phyloP scores from a whole-genome alignment of 1,284 basidiomycete species.

The Boletus sp. region DNA sequence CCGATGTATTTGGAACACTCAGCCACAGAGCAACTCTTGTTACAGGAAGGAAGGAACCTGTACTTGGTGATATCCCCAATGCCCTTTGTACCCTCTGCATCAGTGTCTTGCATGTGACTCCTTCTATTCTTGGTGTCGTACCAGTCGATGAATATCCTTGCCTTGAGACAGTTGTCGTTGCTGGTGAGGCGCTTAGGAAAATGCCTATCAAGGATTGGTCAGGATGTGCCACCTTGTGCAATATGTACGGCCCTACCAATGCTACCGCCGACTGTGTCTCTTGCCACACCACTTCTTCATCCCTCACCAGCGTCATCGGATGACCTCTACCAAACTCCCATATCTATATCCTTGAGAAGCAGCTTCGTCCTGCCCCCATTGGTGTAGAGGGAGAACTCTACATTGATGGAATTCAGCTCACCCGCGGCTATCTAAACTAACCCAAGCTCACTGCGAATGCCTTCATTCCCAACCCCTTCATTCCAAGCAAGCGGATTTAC shows the following conservation, averaged over 20 bases:
- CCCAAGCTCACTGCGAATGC: slow-evolving; percentile 30
- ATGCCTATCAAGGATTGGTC: slow-evolving; percentile 38
- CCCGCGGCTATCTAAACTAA: slow-evolving; percentile 39
- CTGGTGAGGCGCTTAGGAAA: slow-evolving; percentile 36
- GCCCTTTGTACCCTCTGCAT: slow-evolving; percentile 34
- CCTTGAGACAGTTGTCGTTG: slow-evolving; percentile 34
- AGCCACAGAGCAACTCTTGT: slow-evolving; percentile 36
- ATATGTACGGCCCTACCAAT: slow-evolving; percentile 43
- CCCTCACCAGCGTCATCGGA: slow-evolving; percentile 35
- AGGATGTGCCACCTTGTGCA: slow-evolving; percentile 32
- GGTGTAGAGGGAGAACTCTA: slow-evolving; percentile 39
- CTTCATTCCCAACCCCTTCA: slow-evolving; percentile 35
- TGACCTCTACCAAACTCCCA: slow-evolving; percentile 38
- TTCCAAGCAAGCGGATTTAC: slow-evolving; percentile 33
- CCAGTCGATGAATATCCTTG: slow-evolving; percentile 32
- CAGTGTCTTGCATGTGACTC: slow-evolving; percentile 35
- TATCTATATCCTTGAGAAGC: slow-evolving; percentile 40
- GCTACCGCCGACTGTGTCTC: slow-evolving; percentile 37
- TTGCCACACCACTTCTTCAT: slow-evolving; percentile 30
- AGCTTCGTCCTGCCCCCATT: slow-evolving; percentile 33
- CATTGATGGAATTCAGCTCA: slow-evolving; percentile 38
- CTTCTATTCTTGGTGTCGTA: slow-evolving; percentile 38
- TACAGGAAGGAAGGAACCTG: slow-evolving; percentile 37
- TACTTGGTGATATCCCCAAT: slow-evolving; percentile 36
- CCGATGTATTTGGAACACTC: slow-evolving; percentile 35